Conservation (phyloP, 1,284 basidiomycete species). For the Salmacisia buchloeana region DNA sequence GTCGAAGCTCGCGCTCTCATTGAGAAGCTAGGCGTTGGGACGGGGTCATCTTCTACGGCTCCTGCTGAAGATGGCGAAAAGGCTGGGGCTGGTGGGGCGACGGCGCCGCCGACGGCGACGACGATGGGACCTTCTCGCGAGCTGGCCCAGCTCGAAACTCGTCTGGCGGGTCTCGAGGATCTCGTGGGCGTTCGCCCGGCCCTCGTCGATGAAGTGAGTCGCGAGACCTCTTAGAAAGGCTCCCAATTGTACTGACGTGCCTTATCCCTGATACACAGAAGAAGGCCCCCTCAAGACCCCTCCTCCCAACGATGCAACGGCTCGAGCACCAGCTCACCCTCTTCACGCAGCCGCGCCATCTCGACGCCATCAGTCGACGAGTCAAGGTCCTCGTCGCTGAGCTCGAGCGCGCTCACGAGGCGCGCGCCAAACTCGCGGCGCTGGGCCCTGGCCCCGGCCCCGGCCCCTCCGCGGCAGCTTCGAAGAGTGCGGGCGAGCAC, state of each 20-base stretch:
- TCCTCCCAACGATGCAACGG: constrained; percentile 72
- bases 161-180: neutral
- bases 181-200: constrained; percentile 22
- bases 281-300: constrained; percentile 63
- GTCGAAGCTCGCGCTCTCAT: constrained; percentile 49
- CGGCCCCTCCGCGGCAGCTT: neutral
- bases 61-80: constrained; percentile 22
- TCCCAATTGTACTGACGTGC: neutral
- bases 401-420: constrained; percentile 72
- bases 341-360: constrained; percentile 88
- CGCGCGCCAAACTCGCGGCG: constrained; percentile 45
- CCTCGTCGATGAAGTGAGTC: constrained; percentile 23
- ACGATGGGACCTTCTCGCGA: neutral
- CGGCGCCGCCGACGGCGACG: neutral
- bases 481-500: neutral
- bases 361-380: constrained; percentile 90
- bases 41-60: constrained; percentile 12
- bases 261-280: neutral
- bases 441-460: neutral
- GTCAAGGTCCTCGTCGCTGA: constrained; percentile 88
- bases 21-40: neutral
- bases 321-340: constrained; percentile 79
- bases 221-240: neutral
- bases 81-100: constrained; percentile 22
- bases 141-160: neutral